Conservation (phyloP, 306 rosid species). For the Bauhinia variegata region DNA sequence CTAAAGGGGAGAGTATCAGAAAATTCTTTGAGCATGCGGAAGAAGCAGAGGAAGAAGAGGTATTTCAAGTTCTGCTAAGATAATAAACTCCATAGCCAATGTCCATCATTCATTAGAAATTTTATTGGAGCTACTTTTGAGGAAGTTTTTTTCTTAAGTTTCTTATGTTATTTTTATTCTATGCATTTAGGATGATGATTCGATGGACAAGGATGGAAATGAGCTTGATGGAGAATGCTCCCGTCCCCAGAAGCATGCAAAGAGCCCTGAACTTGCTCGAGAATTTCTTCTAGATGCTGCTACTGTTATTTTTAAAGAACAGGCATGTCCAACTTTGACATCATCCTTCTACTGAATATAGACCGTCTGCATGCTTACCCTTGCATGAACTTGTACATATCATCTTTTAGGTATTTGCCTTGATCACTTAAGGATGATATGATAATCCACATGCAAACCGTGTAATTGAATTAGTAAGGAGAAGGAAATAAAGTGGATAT, state of each 20-base stretch:
- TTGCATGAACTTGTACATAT: slow-evolving; percentile 14
- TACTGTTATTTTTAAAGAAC: slow-evolving; percentile 95
- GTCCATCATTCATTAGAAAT: slow-evolving; percentile 13
- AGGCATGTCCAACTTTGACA: slow-evolving; percentile 59
- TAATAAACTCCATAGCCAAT: slow-evolving; percentile 37
- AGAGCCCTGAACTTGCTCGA: slow-evolving; percentile 99
- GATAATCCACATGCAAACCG: slow-evolving; percentile 2
- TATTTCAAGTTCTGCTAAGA: slow-evolving; percentile 43
- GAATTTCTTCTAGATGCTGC: slow-evolving; percentile 98
- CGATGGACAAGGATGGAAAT: slow-evolving; percentile 89
- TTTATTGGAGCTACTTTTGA: slow-evolving; percentile 22
- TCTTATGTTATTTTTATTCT: slow-evolving; percentile 32
- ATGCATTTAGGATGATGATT: slow-evolving; percentile 81
- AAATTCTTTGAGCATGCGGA: slow-evolving; percentile 98
- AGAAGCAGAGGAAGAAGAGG: slow-evolving; percentile 99
- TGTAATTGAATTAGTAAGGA: slow-evolving; percentile 21
- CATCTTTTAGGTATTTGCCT: slow-evolving; percentile 9
- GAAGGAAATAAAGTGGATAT: slow-evolving; percentile 9
- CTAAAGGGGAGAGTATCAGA: slow-evolving; percentile 89
- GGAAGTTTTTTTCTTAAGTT: slow-evolving; percentile 23
- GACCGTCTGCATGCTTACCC: slow-evolving; percentile 1
- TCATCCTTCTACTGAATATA: not conserved
- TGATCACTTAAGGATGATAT: slow-evolving; percentile 1
- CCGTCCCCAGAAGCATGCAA: slow-evolving; percentile 99
- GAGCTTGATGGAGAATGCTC: slow-evolving; percentile 97